A percentile compares a stretch with the other conserved stretches of the same genome.
These are phyloP conservation scores for Colletotrichum brevisporum DNA, from an alignment of 2,329 filamentous ascomycete genomes.

Conservation along the genomic window DNA sequence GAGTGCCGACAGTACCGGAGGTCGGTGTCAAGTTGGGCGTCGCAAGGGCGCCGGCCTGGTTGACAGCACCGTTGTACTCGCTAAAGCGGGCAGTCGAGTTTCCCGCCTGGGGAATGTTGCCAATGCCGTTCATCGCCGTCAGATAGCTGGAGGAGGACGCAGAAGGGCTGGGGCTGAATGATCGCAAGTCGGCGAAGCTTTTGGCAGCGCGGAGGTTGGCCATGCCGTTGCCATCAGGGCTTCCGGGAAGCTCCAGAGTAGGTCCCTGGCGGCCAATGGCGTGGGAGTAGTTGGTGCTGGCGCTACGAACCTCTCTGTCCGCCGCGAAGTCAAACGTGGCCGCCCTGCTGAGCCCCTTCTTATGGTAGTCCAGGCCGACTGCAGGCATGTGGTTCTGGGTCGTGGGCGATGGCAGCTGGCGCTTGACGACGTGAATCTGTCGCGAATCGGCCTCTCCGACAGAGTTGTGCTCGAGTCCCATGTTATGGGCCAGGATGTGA, in stretches of 20 bases:
- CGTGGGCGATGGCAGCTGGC: conserved; percentile 66
- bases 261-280: conserved; percentile 85
- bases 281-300: conserved; percentile 77
- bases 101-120: conserved; percentile 63
- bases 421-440: conserved; percentile 90
- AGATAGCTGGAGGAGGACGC: conserved; percentile 89
- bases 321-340: conserved; percentile 98
- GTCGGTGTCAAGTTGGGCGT: conserved; percentile 53
- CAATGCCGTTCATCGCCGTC: conserved; percentile 68
- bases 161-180: conserved; percentile 94
- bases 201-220: conserved; percentile 91
- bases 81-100: conserved; percentile 57
- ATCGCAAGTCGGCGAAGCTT: conserved; percentile 95
- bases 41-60: conserved; percentile 52
- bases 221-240: conserved; percentile 73
- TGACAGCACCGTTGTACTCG: conserved; percentile 59
- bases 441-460: conserved; percentile 89
- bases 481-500: conserved; percentile 94
- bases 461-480: conserved; percentile 91
- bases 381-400: conserved; percentile 72
- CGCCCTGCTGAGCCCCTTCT: conserved; percentile 89
- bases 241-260: conserved; percentile 90
- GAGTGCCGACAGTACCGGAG: conserved; percentile 54
- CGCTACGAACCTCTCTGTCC: conserved; percentile 76
- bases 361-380: conserved; percentile 81